Base-by-base conservation (phyloP, 2,329 filamentous ascomycete species). In the Pestalotiopsis sp. region DNA sequence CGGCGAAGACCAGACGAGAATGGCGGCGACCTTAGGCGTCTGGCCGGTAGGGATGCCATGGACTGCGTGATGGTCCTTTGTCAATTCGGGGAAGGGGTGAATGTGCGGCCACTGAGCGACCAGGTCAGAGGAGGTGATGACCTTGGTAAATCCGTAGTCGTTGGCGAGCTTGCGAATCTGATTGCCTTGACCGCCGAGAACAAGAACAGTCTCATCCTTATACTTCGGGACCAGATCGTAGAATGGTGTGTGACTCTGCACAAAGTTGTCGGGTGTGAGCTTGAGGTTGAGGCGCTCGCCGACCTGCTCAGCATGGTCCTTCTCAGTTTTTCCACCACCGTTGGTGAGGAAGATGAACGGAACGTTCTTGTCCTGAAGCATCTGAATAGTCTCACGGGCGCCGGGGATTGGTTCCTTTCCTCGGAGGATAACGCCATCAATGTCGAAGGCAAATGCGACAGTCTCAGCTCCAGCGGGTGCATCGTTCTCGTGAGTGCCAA, bases 211-310 rank as follows among this genome's bases (percentile, higher is more conserved):
- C 73, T 86, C 84, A 63, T 87, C 83, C 23, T 85, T 82, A 64
- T 88, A 83, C 23, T 73, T 38, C 0, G 71, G 68, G 2, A 89
- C 85, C 66, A 92, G 80, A 67, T 88, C 85, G 38, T 85, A 85
- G 75, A 92, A 93, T 0, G 92, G 92, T 0, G 92, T 93, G 78
- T 95, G 92, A 27, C 89, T 92, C 76, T 94, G 92, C 12, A 94
- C 85, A 71, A 93, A 90, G 65, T 80, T 78, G n/a, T 69, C 63
- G 7, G 71, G 58, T 27, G 73, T 68, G 7, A 87, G 84, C 45
- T 87, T 82, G 45, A 94, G 82, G 2, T 69, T 71, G 4, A 80
- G 73, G 68, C 87, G 87, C 41, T 83, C 74, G 65, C 85, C 87
- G 31, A 93, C 83, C 70, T 90, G 87, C 17, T 82, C 82, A 41